A percentile compares a stretch with the other conserved stretches of the same genome.
Evolutionary conservation across 352 stramenopile genomes (phyloP).

Genomic region (Pythium volutum): DNA sequence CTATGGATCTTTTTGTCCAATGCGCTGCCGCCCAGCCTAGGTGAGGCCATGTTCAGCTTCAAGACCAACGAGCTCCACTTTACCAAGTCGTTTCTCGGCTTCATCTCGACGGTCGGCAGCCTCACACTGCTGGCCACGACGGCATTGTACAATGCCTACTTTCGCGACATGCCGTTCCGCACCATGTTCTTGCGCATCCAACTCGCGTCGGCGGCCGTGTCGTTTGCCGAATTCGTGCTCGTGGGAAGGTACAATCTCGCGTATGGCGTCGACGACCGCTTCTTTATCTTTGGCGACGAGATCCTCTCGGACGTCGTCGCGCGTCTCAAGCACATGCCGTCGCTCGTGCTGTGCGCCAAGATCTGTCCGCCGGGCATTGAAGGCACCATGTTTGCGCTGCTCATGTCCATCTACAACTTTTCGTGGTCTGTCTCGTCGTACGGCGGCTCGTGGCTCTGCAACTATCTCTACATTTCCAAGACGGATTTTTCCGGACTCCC

Average conservation of each 20-base stretch:
- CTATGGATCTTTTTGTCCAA: slow-evolving; percentile 84
- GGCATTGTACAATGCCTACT: slow-evolving; percentile 77
- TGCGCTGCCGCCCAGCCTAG: slow-evolving; percentile 61
- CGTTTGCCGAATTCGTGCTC: slow-evolving; percentile 65
- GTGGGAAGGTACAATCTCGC: slow-evolving; percentile 63
- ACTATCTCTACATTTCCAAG: slow-evolving; percentile 72
- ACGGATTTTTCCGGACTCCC: slow-evolving; percentile 62
- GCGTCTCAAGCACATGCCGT: slow-evolving; percentile 89
- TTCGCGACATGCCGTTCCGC: slow-evolving; percentile 74
- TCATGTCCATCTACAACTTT: slow-evolving; percentile 88
- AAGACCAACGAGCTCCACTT: slow-evolving; percentile 75
- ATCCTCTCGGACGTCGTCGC: slow-evolving; percentile 79
- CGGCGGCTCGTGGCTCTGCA: slow-evolving; percentile 75
- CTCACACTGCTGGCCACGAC: slow-evolving; percentile 70
- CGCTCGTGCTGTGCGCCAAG: slow-evolving; percentile 93
- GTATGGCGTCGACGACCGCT: slow-evolving; percentile 58
- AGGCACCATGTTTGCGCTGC: slow-evolving; percentile 94
- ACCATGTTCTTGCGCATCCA: slow-evolving; percentile 76
- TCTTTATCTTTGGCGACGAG: slow-evolving; percentile 83
- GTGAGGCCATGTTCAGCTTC: slow-evolving; percentile 84
- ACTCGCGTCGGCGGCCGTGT: slow-evolving; percentile 60
- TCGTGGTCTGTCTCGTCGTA: slow-evolving; percentile 77
- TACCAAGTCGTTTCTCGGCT: slow-evolving; percentile 73
- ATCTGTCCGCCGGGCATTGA: slow-evolving; percentile 95
- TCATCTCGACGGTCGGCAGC: slow-evolving; percentile 73